Percentiles rank a stretch among this genome's conserved stretches.
Conservation (phyloP, 2,329 filamentous ascomycete genomes). For the Lasiodiplodia citricola region DNA sequence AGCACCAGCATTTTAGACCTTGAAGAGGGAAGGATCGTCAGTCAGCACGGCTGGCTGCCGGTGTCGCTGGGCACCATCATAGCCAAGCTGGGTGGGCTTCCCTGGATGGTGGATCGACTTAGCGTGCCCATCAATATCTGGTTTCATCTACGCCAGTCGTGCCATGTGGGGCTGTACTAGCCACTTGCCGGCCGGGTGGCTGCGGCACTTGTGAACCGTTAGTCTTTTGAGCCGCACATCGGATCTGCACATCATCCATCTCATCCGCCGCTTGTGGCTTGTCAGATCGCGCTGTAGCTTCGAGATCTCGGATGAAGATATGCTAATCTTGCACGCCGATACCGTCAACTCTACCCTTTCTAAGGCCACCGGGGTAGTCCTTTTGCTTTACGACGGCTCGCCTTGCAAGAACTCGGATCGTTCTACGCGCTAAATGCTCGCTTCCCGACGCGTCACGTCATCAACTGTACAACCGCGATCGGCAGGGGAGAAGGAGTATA, state of each 20-base stretch:
- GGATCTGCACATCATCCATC: not conserved
- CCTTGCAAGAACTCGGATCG: not conserved
- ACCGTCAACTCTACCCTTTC: not conserved
- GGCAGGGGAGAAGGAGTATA: slow-evolving; percentile 1
- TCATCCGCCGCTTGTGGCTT: not conserved
- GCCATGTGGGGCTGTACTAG: not conserved
- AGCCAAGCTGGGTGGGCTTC: not conserved
- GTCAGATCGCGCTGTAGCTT: not conserved
- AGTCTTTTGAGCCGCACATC: not conserved
- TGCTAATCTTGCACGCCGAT: not conserved
- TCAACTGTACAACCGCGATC: not conserved
- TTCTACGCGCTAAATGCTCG: not conserved
- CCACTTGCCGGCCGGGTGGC: not conserved
- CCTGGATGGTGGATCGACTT: not conserved
- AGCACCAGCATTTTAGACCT: not conserved
- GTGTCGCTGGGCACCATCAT: not conserved
- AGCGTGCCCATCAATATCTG: not conserved
- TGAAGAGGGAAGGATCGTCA: not conserved
- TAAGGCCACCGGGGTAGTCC: not conserved
- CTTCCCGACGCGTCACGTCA: not conserved
- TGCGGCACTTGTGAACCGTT: not conserved
- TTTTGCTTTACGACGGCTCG: not conserved
- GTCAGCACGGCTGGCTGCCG: not conserved
- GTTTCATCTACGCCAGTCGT: not conserved
- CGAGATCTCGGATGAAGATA: not conserved